A percentile compares a stretch with the other conserved stretches of the same genome.
Conservation (phyloP, 805 yeast species). For the Blastobotrys parvus region DNA sequence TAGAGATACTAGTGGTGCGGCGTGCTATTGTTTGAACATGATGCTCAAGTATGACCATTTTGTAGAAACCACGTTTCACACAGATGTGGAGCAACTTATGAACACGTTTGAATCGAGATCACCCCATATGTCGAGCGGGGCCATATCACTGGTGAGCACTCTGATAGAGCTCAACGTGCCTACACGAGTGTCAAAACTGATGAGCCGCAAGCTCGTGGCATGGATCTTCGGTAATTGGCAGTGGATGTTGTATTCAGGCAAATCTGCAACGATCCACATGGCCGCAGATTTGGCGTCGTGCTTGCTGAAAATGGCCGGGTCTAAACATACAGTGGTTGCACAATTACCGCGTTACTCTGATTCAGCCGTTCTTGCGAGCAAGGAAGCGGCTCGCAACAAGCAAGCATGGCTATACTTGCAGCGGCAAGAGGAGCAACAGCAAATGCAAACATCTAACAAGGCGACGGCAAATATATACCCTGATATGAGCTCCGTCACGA, state of each 20-base stretch:
- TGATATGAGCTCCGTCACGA: too few relatives aligned
- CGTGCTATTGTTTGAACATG: conserved; percentile 3
- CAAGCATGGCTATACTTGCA: not conserved
- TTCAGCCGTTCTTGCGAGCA: not conserved
- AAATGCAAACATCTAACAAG: too few relatives aligned
- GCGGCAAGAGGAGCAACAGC: too few relatives aligned
- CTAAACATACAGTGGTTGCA: not conserved
- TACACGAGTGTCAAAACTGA: not conserved
- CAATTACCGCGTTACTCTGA: too few relatives aligned
- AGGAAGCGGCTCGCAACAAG: not conserved
- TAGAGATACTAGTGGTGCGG: not conserved
- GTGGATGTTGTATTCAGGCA: not conserved
- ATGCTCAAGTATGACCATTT: not conserved
- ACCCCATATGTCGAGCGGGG: conserved; percentile 3
- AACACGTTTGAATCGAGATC: conserved; percentile 2
- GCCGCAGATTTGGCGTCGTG: too few relatives aligned
- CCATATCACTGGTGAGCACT: not conserved
- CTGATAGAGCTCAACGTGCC: not conserved
- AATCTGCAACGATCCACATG: not conserved
- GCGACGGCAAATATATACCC: too few relatives aligned
- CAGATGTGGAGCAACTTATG: conserved; percentile 2
- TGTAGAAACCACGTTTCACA: not conserved
- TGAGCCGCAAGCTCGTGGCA: not conserved
- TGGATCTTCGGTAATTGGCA: not conserved
- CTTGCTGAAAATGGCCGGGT: not conserved